These are phyloP conservation scores for Penicillium bovifimosum DNA, from an alignment of 495 filamentous ascomycete species.

Conservation along the genomic window DNA sequence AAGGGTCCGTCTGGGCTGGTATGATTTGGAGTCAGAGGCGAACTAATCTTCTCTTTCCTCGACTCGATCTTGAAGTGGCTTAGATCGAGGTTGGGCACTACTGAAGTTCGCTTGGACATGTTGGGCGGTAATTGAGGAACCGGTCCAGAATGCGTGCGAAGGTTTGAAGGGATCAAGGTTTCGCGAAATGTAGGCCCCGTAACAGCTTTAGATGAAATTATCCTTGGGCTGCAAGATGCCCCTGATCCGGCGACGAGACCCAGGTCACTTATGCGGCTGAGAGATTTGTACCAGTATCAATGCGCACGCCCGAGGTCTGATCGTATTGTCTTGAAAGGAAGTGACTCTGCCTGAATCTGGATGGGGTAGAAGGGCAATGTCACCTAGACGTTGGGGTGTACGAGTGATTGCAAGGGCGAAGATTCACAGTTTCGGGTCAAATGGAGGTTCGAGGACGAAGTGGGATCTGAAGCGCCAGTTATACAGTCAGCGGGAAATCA, in stretches of 20 bases:
- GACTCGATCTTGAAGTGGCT: slow-evolving; percentile 32
- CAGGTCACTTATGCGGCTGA: slow-evolving; percentile 3
- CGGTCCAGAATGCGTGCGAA: slow-evolving; percentile 1
- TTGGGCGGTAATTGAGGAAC: slow-evolving; percentile 21
- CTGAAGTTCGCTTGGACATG: slow-evolving; percentile 41
- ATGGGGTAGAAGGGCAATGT: background rate
- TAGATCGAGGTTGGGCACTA: slow-evolving; percentile 42
- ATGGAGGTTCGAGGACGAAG: slow-evolving; percentile 6
- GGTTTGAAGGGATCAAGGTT: slow-evolving; percentile 1
- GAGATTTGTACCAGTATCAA: background rate
- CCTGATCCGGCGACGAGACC: background rate
- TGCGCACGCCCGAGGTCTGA: background rate
- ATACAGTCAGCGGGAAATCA: slow-evolving; percentile 15
- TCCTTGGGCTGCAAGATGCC: background rate
- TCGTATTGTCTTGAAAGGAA: slow-evolving; percentile 1
- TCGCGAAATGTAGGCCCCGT: slow-evolving; percentile 2
- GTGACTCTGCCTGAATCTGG: background rate
- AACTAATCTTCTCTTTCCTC: slow-evolving; percentile 27
- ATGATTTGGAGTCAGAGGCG: slow-evolving; percentile 33
- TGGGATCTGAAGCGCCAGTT: slow-evolving; percentile 13
- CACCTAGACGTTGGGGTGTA: background rate
- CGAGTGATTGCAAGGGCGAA: background rate
- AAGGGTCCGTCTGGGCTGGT: slow-evolving; percentile 40
- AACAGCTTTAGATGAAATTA: background rate
- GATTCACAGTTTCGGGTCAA: background rate